Evolutionary conservation across 73 alveolate genomes (phyloP), one percentile per base, ranked within the genome.

Genomic region (Paramecium caudatum): DNA sequence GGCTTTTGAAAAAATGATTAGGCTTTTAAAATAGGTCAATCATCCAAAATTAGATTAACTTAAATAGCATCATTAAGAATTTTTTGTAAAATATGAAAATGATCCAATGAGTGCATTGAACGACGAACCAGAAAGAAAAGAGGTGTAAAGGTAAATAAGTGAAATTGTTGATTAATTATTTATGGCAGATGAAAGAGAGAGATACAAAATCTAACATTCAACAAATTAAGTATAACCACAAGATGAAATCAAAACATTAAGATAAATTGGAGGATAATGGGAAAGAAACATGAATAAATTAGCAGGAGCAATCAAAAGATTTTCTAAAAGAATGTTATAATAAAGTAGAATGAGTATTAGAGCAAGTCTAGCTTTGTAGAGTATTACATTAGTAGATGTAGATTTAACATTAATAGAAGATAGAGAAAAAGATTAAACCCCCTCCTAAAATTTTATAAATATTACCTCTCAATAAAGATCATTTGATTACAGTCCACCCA

Each of bases 171-270:
- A 48, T 48, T 7, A 48, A 12, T 7, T 48, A n/a, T 48, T 12
- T 48, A 48, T 48, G 55, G 88, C 47, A 69, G 88, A 74, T 41
- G 88, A 74, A 21, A 13, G 88, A 19, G 88, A 74, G n/a, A 74
- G 46, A 41, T 19, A 74, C 36, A 41, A 74, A 74, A 13, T 74
- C 9, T 4, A 19, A 39, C 25, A 74, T 74, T 39, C 17, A 45
- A 13, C 39, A 16, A 19, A 15, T 21, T 41, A 23, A 41, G 25
- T 46, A 3, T 74, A 30, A 23, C 55, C 49, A 27, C 19, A 41
- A 39, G 47, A 39, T 8, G 65, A 30, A 74, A 74, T 45, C 8
- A 74, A 43, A 16, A n/a, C 43, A 15, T 43, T 74, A 19, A 74
- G 88, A 74, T 21, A 19, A 12, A 36, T 47, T 15, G 62, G 68